Base-by-base conservation (phyloP, 345 rosid genomes). In the Lepidium didymum region DNA sequence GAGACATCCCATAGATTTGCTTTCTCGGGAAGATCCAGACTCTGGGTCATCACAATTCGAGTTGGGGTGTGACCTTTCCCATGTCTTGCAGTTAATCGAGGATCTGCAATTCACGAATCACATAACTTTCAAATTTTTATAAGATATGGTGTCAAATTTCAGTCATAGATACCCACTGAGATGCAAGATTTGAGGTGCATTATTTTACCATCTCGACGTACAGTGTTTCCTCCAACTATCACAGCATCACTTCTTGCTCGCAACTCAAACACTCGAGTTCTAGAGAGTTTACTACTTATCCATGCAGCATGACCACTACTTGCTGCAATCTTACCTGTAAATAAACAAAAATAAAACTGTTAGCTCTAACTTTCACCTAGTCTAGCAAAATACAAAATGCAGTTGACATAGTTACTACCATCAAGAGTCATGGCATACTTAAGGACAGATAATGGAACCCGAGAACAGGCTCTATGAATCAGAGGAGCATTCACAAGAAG, bases 341-440 rank as follows among this genome's bases (percentile, higher is more conserved):
- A 60, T 62, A 75, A 57, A 71, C 46, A 68, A 58, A 72, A 11
- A 60, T 36, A 23, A 43, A 9, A 67, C 6, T 14, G 3, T 59
- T 31, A 37, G 19, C 57, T 37, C 1, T 11, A 56, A n/a, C 19
- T 18, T 29, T 10, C 51, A 54, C 3, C 49, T 12, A 44, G 9
- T 11, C 12, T 35, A 42, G 9, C 19, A 34, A 65, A 54, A 7
- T 35, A n/a, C 13, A 27, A 56, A 45, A n/a, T 3, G 37, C n/a
- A 25, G 16, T 12, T 55, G 21, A 35, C 23, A 64, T 49, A 51
- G 84, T 79, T 75, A 92, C 96, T 74, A 93, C 97, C 99, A 72
- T 94, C 97, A 70, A 91, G 90, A 50, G 97, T 88, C 91, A 94
- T 94, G 14, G 99, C 99, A 78, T 91, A 94, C 86, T 94, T 94